Evolutionary conservation across 768 basidiomycete species (phyloP), one percentile per base, ranked within the genome.

Genomic region (Calvatia gigantea): DNA sequence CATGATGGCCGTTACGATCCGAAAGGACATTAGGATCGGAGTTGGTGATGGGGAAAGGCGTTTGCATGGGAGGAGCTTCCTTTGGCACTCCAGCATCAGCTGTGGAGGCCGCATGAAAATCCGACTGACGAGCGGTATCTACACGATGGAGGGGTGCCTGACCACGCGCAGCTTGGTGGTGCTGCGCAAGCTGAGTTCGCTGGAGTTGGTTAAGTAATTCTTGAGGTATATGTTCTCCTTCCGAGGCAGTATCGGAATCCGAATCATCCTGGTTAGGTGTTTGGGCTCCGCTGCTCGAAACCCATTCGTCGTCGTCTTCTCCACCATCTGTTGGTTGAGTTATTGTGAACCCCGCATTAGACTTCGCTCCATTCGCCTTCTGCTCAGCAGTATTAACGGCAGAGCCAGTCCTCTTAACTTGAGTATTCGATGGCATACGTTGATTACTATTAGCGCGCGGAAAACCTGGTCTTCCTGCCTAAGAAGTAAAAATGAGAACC

Each of bases 211-310:
- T 39, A 23, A 27, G 61, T 29, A 61, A 31, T 31, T 62, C 64
- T 31, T 60, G 67, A 44, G 61, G 64, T 41, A 61, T 62, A 35
- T 60, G 60, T 27, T 62, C 67, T 49, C 67, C 65, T 56, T 74
- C 75, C 23, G 72, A 74, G 35, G 71, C 71, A n/a, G 67, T 65
- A 41, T 71, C 71, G 17, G 74, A 75, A 47, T 79, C 77, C 0
- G 81, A 80, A 35, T 74, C 75, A 47, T 71, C 57, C 45, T 75
- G 70, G 60, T 77, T 79, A 3, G 88, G 89, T 1, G 88, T 90
- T 0, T 73, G 86, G 0, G 81, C 85, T 6, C 86, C 88, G 62
- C 87, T 89, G 65, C 84, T 88, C 25, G 88, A 90, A 1, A 87
- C 77, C 87, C 87, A 90, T 54, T 83, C 89, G 53, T 88, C 86